These are phyloP conservation scores for Hanseniaspora occidentalis DNA, from an alignment of 805 yeast species.

Conservation along the genomic window DNA sequence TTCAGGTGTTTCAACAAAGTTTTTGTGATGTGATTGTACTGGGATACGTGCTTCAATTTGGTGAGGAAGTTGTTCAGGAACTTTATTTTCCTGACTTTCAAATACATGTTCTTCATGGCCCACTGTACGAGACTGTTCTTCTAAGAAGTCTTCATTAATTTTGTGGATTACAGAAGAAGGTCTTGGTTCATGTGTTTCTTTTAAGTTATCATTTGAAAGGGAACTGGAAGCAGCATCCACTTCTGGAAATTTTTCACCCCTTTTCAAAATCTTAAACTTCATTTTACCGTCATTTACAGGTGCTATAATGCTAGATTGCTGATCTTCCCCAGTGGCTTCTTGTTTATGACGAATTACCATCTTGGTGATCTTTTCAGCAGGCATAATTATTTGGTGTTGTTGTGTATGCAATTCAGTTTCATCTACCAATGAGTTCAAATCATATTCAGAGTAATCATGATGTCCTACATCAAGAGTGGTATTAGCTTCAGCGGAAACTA, in stretches of 20 bases:
- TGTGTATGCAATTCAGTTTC: not conserved
- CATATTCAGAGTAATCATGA: conserved; percentile 3
- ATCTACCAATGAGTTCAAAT: not conserved
- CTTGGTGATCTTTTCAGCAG: not conserved
- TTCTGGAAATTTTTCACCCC: not conserved
- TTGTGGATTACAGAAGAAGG: no score
- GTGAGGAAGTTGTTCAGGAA: no score
- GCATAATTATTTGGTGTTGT: no score
- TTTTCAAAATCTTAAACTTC: conserved; percentile 1
- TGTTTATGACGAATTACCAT: not conserved
- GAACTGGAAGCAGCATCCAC: not conserved
- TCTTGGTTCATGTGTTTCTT: not conserved
- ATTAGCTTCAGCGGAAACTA: no score
- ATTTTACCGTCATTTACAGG: not conserved
- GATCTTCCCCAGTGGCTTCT: not conserved
- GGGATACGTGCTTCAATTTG: no score
- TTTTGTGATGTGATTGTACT: not conserved
- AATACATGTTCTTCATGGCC: no score
- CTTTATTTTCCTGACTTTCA: no score
- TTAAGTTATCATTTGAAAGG: not conserved
- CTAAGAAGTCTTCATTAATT: no score
- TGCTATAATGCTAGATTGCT: not conserved
- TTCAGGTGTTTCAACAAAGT: not conserved
- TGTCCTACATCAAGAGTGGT: conserved; percentile 1
- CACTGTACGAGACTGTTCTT: no score